These are phyloP conservation scores for Starmerella lactis-condensi DNA, from an alignment of 805 yeast genomes.

Conservation along the genomic window DNA sequence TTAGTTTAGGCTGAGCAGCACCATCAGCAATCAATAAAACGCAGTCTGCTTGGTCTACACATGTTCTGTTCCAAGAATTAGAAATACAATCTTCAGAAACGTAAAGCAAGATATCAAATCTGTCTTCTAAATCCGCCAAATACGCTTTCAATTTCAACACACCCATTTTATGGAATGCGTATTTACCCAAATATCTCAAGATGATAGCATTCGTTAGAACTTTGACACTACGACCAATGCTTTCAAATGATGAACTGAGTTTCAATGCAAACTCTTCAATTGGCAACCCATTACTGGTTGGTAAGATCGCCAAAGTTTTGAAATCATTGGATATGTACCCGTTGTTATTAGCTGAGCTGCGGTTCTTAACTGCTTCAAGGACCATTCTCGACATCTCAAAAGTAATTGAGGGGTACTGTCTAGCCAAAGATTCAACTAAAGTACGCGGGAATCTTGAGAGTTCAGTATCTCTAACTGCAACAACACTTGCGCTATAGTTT, in stretches of 20 bases:
- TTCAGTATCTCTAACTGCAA: slow-evolving; percentile 81
- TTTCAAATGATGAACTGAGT: slow-evolving; percentile 50
- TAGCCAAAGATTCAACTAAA: slow-evolving; percentile 64
- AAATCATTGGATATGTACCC: slow-evolving; percentile 31
- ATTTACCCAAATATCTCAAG: slow-evolving; percentile 62
- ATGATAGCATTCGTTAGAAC: slow-evolving; percentile 72
- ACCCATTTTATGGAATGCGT: slow-evolving; percentile 81
- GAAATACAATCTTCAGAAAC: slow-evolving; percentile 63
- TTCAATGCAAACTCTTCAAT: slow-evolving; percentile 67
- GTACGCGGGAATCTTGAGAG: slow-evolving; percentile 83
- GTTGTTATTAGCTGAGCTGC: slow-evolving; percentile 3
- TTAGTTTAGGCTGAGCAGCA: slow-evolving; percentile 45
- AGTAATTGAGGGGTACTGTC: slow-evolving; percentile 76
- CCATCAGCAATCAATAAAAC: slow-evolving; percentile 80
- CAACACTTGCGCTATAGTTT: slow-evolving; percentile 46
- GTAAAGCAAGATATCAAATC: slow-evolving; percentile 71
- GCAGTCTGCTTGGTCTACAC: slow-evolving; percentile 90
- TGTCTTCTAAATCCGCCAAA: slow-evolving; percentile 79
- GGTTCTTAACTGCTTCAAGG: slow-evolving; percentile 28
- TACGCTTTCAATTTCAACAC: slow-evolving; percentile 72
- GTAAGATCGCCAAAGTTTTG: slow-evolving; percentile 70
- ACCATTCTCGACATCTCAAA: slow-evolving; percentile 75
- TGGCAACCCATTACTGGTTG: slow-evolving; percentile 66
- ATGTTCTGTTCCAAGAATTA: slow-evolving; percentile 79
- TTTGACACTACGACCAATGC: slow-evolving; percentile 54